Evolutionary conservation across 1,284 basidiomycete genomes (phyloP).

Genomic region (Rhodotorula sp.): DNA sequence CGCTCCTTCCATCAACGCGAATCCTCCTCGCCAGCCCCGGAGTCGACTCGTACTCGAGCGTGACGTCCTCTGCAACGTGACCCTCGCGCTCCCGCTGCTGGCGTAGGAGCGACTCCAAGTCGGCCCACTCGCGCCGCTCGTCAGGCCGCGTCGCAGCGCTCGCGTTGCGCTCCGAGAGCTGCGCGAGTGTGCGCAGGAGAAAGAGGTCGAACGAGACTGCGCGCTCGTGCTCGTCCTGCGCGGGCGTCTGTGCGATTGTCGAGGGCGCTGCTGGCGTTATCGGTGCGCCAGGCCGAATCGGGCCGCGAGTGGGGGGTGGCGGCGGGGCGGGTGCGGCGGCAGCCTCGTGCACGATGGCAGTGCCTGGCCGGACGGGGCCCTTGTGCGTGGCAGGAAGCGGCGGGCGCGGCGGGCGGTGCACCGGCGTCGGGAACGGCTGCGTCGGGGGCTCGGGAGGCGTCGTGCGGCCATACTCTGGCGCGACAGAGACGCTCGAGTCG

Average conservation of each 20-base stretch:
- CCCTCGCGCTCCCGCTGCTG: constrained; percentile 7
- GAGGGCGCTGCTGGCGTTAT: neutral
- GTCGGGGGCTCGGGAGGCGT: neutral
- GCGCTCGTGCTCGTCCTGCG: neutral
- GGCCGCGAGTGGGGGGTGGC: neutral
- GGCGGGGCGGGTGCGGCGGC: neutral
- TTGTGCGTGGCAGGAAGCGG: neutral
- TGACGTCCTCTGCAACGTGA: constrained; percentile 3
- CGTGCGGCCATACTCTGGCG: neutral
- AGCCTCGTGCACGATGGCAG: neutral
- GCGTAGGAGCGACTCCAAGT: neutral
- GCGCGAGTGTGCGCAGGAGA: constrained; percentile 16
- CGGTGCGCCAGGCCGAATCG: neutral
- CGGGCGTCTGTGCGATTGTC: neutral
- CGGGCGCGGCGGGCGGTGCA: neutral
- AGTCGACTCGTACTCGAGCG: constrained; percentile 22
- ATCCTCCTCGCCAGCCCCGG: constrained; percentile 1
- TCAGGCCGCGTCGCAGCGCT: neutral
- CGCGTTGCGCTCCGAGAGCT: constrained; percentile 2
- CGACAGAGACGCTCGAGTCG: neutral
- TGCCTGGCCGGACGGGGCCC: neutral
- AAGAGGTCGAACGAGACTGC: constrained; percentile 13
- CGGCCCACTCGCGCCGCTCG: neutral
- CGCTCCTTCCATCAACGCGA: neutral
- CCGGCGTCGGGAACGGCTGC: neutral